These are phyloP conservation scores for Pseudodiploospora longispora DNA, from an alignment of 2,329 filamentous ascomycete genomes.

Conservation along the genomic window DNA sequence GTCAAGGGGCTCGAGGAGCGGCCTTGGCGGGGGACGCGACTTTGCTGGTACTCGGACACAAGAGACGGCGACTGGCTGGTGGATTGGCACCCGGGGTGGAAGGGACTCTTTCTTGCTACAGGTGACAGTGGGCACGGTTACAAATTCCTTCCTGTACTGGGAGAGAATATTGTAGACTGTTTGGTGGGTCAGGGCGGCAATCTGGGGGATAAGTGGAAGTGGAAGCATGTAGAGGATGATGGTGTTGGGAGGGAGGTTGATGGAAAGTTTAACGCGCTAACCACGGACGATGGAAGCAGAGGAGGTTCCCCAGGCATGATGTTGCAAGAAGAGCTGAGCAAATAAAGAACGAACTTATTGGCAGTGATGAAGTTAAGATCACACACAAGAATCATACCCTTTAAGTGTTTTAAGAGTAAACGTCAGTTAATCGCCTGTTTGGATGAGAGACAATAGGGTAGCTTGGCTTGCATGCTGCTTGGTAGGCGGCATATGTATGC, in stretches of 20 bases:
- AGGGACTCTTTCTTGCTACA: constrained; percentile 52
- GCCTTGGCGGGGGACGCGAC: constrained; percentile 51
- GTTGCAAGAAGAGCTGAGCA: constrained; percentile 34
- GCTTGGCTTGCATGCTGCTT: too few relatives aligned
- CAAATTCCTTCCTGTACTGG: constrained; percentile 62
- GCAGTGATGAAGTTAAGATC: constrained; percentile 12
- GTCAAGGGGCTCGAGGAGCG: constrained; percentile 45
- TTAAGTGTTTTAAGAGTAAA: too few relatives aligned
- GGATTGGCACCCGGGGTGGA: constrained; percentile 56
- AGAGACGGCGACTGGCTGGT: constrained; percentile 63
- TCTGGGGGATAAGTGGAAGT: constrained; percentile 52
- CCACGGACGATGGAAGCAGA: constrained; percentile 46
- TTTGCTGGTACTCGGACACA: constrained; percentile 75
- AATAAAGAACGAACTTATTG: neutral
- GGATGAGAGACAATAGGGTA: neutral
- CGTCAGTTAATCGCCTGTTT: too few relatives aligned
- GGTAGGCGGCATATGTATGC: constrained; percentile 4
- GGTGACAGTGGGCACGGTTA: constrained; percentile 59
- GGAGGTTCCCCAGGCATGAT: constrained; percentile 39
- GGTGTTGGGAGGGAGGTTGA: constrained; percentile 24
- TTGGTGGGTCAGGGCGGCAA: constrained; percentile 39
- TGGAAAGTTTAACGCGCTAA: constrained; percentile 30
- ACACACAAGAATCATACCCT: neutral
- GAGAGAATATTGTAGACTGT: constrained; percentile 51
- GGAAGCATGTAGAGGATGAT: constrained; percentile 48